Percentiles rank a stretch among this genome's conserved stretches.
phyloP scores from a whole-genome alignment of 2,329 filamentous ascomycete species.

The Penicillium sp. region DNA sequence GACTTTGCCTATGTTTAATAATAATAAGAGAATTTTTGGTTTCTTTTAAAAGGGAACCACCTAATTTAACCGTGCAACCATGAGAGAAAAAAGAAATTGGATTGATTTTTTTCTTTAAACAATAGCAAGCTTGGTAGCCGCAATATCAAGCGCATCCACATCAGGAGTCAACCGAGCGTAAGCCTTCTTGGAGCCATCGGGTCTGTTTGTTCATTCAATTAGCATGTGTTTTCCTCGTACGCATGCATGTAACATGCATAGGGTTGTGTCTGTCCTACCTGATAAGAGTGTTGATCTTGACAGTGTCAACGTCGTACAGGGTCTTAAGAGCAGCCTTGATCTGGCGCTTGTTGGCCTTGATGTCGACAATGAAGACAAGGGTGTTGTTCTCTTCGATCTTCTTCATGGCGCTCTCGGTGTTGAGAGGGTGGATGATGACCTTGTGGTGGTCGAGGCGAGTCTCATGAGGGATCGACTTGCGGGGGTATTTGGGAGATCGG shows the following conservation, averaged over 20 bases:
- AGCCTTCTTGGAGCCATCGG: conserved; percentile 98
- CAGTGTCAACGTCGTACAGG: conserved; percentile 95
- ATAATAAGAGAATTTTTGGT: conserved; percentile 22
- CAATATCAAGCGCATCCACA: conserved; percentile 98
- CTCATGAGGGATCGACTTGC: conserved; percentile 86
- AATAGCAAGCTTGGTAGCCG: conserved; percentile 96
- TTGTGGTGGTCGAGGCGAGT: conserved; percentile 96
- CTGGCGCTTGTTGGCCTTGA: conserved; percentile 99
- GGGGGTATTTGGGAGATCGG: conserved; percentile 90
- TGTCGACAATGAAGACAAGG: conserved; percentile 92
- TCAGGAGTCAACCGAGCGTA: conserved; percentile 93
- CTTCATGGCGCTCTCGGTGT: conserved; percentile 99
- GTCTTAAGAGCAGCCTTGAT: conserved; percentile 98
- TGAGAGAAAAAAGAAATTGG: conserved; percentile 29
- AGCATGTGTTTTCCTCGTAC: conserved; percentile 29
- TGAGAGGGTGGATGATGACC: conserved; percentile 95
- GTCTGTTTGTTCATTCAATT: conserved; percentile 45
- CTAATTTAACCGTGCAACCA: conserved; percentile 45
- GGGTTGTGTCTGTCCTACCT: conserved; percentile 55
- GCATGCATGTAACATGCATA: conserved; percentile 11
- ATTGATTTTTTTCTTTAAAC: conserved; percentile 62
- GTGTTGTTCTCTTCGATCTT: conserved; percentile 99
- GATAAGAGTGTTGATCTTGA: conserved; percentile 99
- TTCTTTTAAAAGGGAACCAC: conserved; percentile 36
- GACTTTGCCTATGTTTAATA: neutral